Evolutionary conservation across 129 eudicot species (phyloP).

Genomic region (Ambrosia trifida): DNA sequence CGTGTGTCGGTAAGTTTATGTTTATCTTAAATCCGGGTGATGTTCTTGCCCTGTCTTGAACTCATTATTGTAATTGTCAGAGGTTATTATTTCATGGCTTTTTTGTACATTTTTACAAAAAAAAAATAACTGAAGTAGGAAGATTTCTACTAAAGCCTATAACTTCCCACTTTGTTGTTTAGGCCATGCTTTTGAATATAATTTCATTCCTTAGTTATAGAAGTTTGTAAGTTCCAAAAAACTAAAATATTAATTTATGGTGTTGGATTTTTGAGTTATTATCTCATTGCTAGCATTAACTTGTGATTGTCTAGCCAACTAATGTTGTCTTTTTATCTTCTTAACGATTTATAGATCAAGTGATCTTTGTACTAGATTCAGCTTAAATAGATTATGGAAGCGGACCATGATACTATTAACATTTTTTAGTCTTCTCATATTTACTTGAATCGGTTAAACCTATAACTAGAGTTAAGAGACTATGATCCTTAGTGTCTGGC

Average conservation of each 20-base stretch:
- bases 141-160: neutral
- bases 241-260: neutral
- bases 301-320: too few relatives aligned
- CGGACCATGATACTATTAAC: neutral
- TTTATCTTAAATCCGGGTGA: too few relatives aligned
- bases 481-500: neutral
- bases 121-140: neutral
- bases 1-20: too few relatives aligned
- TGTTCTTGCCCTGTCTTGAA: too few relatives aligned
- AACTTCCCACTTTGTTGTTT: neutral
- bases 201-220: too few relatives aligned
- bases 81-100: too few relatives aligned
- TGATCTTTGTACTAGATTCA: too few relatives aligned
- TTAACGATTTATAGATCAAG: too few relatives aligned
- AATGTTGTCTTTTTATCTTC: too few relatives aligned
- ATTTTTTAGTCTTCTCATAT: neutral
- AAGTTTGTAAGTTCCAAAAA: neutral
- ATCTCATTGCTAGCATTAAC: neutral
- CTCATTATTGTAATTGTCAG: too few relatives aligned
- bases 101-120: neutral
- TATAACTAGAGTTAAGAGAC: neutral
- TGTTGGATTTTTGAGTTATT: neutral
- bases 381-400: constrained; percentile 4
- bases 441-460: neutral
- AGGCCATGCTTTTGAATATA: too few relatives aligned